These are phyloP conservation scores for Durio zibethinus DNA, from an alignment of 345 rosid species.

Conservation along the genomic window DNA sequence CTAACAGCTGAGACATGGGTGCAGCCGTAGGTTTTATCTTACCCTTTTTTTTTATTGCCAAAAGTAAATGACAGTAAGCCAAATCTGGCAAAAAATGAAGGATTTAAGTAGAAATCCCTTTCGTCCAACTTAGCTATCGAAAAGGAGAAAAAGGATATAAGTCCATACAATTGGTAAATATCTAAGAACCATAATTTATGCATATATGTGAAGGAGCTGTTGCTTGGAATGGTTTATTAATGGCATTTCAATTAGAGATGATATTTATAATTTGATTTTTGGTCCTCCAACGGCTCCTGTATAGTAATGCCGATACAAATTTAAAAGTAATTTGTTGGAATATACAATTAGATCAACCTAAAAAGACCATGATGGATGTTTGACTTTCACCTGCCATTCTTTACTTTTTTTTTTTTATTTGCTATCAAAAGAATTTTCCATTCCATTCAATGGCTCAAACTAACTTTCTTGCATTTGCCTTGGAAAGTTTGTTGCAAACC, in stretches of 20 bases:
- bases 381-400: background rate
- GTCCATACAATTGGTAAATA: background rate
- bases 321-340: too few species aligned
- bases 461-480: conserved; percentile 5
- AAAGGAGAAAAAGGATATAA: background rate
- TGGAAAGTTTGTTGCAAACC: conserved; percentile 4
- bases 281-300: too few species aligned
- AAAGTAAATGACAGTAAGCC: background rate
- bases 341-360: background rate
- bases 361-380: background rate
- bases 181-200: background rate
- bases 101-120: background rate
- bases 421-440: background rate
- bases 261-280: too few species aligned
- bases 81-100: background rate
- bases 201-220: background rate
- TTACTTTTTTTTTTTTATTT: background rate
- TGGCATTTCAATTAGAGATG: too few species aligned
- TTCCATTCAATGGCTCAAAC: background rate
- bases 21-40: too few species aligned
- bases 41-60: background rate
- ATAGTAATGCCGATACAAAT: too few species aligned
- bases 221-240: background rate
- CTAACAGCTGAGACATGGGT: background rate
- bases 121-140: background rate